phyloP scores from a whole-genome alignment of 148 eudicot species.

The Chenopodium suecicum region DNA sequence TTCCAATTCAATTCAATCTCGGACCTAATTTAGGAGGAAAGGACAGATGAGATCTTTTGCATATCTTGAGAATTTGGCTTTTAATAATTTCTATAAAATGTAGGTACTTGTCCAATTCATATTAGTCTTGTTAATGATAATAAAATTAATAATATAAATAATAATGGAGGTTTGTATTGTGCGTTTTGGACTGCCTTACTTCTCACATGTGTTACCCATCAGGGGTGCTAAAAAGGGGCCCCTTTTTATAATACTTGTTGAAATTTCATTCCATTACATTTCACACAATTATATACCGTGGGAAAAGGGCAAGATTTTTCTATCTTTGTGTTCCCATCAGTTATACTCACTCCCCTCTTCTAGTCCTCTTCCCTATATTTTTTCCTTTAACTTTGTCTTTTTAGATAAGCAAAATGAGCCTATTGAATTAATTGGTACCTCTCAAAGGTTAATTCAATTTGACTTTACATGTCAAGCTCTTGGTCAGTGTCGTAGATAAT shows the following conservation, averaged over 20 bases:
- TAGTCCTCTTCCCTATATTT: no score
- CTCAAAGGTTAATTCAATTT: no score
- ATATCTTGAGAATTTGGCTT: neutral
- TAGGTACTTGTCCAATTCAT: neutral
- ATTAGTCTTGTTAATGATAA: neutral
- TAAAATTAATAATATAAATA: neutral
- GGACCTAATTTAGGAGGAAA: no score
- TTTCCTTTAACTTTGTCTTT: no score
- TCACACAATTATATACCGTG: neutral
- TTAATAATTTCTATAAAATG: neutral
- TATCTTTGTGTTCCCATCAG: slow-evolving; percentile 6
- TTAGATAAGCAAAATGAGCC: no score
- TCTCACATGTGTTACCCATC: slow-evolving; percentile 31
- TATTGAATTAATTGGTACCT: no score
- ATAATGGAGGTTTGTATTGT: slow-evolving; percentile 18
- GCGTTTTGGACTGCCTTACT: slow-evolving; percentile 24
- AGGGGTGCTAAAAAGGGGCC: slow-evolving; percentile 33
- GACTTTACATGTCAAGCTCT: no score
- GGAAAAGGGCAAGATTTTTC: slow-evolving; percentile 24
- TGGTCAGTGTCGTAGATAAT: no score
- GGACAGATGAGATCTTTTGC: neutral
- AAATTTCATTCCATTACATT: slow-evolving; percentile 17
- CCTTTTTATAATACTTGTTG: slow-evolving; percentile 20
- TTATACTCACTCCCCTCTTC: neutral
- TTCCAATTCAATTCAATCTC: no score